phyloP scores from a whole-genome alignment of 495 filamentous ascomycete genomes.

The Annulohypoxylon stygium region DNA sequence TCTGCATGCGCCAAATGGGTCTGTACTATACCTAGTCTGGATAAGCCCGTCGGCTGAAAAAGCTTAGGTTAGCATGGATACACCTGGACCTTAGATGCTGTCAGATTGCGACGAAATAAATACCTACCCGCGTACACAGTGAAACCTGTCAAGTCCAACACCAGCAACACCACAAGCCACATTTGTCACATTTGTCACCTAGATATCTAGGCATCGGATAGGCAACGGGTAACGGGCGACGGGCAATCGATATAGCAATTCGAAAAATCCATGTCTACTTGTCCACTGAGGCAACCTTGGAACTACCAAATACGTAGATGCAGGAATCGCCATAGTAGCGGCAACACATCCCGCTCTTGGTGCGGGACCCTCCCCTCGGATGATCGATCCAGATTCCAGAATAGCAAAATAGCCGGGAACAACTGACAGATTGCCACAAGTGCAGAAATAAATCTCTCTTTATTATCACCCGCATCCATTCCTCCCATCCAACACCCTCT shows the following conservation, averaged over 20 bases:
- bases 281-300: slow-evolving; percentile 22
- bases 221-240: not conserved
- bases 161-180: slow-evolving; percentile 20
- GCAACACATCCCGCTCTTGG: slow-evolving; percentile 41
- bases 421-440: slow-evolving; percentile 33
- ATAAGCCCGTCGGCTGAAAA: slow-evolving; percentile 38
- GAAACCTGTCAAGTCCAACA: slow-evolving; percentile 38
- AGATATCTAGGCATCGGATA: not conserved
- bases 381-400: slow-evolving; percentile 18
- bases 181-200: slow-evolving; percentile 17
- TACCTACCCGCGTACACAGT: slow-evolving; percentile 17
- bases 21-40: slow-evolving; percentile 14
- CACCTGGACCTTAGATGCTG: slow-evolving; percentile 19
- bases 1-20: slow-evolving; percentile 12
- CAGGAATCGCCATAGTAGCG: slow-evolving; percentile 38
- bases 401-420: slow-evolving; percentile 41
- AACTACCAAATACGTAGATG: slow-evolving; percentile 37
- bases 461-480: slow-evolving; percentile 26
- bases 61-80: slow-evolving; percentile 32
- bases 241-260: not conserved
- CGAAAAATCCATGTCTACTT: slow-evolving; percentile 30
- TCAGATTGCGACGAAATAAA: slow-evolving; percentile 34
- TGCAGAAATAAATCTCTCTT: slow-evolving; percentile 19
- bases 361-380: slow-evolving; percentile 24
- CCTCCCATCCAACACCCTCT: slow-evolving; percentile 11